Conservation (phyloP, 148 eudicot species). For the Spergularia marina region DNA sequence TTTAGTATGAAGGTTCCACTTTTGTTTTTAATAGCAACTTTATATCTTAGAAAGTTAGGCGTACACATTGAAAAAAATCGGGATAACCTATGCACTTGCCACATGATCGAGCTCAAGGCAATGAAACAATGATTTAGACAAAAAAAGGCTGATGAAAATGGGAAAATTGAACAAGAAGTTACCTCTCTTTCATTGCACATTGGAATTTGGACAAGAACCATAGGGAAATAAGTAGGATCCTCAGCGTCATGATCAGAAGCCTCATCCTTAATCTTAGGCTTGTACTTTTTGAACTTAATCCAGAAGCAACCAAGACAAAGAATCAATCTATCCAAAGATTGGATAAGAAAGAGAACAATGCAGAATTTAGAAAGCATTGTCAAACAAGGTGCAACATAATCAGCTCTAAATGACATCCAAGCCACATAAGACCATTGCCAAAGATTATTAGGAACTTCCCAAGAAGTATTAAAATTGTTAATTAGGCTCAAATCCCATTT, state of each 20-base stretch:
- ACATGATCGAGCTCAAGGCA: too few species aligned
- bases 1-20: too few species aligned
- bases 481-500: slow-evolving; percentile 24
- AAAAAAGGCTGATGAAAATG: too few species aligned
- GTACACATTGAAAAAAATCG: too few species aligned
- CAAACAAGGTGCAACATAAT: slow-evolving; percentile 43
- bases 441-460: slow-evolving; percentile 12
- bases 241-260: slow-evolving; percentile 18
- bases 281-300: slow-evolving; percentile 36
- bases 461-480: neutral
- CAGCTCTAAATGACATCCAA: slow-evolving; percentile 37
- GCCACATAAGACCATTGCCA: slow-evolving; percentile 23
- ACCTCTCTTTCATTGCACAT: slow-evolving; percentile 52
- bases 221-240: slow-evolving; percentile 27
- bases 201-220: slow-evolving; percentile 46
- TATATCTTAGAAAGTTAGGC: too few species aligned
- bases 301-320: slow-evolving; percentile 46
- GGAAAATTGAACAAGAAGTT: neutral
- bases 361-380: slow-evolving; percentile 37
- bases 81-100: too few species aligned
- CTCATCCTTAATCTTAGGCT: slow-evolving; percentile 26
- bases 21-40: too few species aligned
- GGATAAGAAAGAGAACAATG: slow-evolving; percentile 39
- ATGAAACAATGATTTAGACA: too few species aligned
- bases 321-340: slow-evolving; percentile 42